Percentiles rank a stretch among this genome's conserved stretches.
Conservation (phyloP, 1,284 basidiomycete species). For the Cystobasidiaceae sp. region DNA sequence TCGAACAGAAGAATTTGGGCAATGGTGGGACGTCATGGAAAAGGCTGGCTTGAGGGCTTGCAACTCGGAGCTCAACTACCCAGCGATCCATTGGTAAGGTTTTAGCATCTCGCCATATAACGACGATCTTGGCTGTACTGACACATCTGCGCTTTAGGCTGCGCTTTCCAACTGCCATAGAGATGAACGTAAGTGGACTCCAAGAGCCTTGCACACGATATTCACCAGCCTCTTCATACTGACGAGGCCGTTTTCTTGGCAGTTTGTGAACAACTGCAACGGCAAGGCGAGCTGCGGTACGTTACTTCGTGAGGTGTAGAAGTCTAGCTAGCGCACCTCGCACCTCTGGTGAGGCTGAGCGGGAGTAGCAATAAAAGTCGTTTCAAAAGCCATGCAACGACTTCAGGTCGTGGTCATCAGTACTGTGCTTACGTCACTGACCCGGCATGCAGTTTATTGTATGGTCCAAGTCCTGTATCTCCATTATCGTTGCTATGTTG, state of each 20-base stretch:
- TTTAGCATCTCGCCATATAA: neutral
- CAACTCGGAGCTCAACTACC: slow-evolving; percentile 41
- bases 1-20: slow-evolving; percentile 49
- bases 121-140: neutral
- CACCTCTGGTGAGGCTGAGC: too few relatives aligned
- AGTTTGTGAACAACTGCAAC: slow-evolving; percentile 31
- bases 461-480: too few relatives aligned
- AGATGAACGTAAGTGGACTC: slow-evolving; percentile 25
- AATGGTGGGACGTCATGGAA: slow-evolving; percentile 58
- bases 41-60: slow-evolving; percentile 56
- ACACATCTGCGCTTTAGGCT: neutral
- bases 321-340: too few relatives aligned
- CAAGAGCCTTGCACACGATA: neutral
- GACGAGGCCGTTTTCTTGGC: neutral
- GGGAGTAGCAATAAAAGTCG: too few relatives aligned
- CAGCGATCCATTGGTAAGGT: slow-evolving; percentile 19
- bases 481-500: too few relatives aligned
- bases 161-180: slow-evolving; percentile 1
- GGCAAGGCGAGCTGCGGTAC: slow-evolving; percentile 18
- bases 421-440: too few relatives aligned
- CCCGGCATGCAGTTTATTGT: too few relatives aligned
- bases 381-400: too few relatives aligned
- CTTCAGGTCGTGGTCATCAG: too few relatives aligned
- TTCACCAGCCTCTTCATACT: neutral
- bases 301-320: slow-evolving; percentile 10